Percentiles rank a stretch among this genome's conserved stretches.
Conservation (phyloP, 2,329 filamentous ascomycete genomes). For the Clonostachys solani region DNA sequence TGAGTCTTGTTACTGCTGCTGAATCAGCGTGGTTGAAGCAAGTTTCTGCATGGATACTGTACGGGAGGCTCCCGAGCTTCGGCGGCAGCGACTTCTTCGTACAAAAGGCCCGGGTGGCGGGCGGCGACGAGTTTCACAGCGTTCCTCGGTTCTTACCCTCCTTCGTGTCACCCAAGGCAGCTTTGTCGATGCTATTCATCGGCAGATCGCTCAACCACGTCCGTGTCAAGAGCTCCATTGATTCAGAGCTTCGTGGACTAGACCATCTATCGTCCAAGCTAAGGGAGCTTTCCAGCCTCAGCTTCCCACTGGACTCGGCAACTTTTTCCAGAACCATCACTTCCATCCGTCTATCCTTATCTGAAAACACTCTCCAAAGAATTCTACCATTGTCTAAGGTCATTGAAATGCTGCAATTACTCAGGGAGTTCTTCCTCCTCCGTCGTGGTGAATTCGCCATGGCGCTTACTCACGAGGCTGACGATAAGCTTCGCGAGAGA, state of each 20-base stretch:
- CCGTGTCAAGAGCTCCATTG: constrained; percentile 46
- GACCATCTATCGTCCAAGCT: constrained; percentile 66
- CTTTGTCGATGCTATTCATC: constrained; percentile 83
- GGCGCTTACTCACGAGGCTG: constrained; percentile 79
- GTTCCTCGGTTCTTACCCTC: constrained; percentile 63
- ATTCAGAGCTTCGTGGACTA: constrained; percentile 42
- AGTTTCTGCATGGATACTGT: constrained; percentile 84
- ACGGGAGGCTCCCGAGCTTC: constrained; percentile 75
- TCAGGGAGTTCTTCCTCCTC: constrained; percentile 84
- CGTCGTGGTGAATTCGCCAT: constrained; percentile 89
- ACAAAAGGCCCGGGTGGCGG: constrained; percentile 17
- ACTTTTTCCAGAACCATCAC: constrained; percentile 69
- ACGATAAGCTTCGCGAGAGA: constrained; percentile 70
- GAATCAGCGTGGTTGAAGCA: constrained; percentile 92
- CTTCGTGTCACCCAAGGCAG: constrained; percentile 72
- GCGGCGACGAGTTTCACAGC: constrained; percentile 50
- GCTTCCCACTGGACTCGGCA: constrained; percentile 69
- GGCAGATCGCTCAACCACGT: constrained; percentile 87
- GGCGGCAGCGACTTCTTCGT: constrained; percentile 88
- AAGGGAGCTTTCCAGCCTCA: constrained; percentile 61
- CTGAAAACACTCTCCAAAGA: constrained; percentile 77
- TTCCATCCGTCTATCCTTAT: constrained; percentile 75
- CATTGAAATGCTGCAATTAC: constrained; percentile 68
- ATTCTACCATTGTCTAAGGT: constrained; percentile 76
- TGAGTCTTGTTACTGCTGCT: constrained; percentile 69